Percentiles rank a stretch among this genome's conserved stretches.
Evolutionary conservation across 805 yeast genomes (phyloP).

Genomic region (Sugiyamaella chiloensis): DNA sequence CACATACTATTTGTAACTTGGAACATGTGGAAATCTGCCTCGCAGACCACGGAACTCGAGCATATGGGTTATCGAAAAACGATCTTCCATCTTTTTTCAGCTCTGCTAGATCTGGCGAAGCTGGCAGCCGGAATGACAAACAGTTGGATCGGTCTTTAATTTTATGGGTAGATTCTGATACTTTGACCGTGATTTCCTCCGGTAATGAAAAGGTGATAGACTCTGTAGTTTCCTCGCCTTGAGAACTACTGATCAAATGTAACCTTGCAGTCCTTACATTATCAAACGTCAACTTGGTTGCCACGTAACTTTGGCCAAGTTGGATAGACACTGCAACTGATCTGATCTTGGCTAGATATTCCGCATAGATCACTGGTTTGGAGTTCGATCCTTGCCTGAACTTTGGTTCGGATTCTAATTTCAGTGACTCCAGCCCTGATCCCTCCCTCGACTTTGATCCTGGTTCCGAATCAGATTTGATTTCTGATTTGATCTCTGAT

Average conservation of each 20-base stretch:
- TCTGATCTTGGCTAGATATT: conserved; percentile 24
- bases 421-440: no score
- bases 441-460: no score
- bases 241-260: background rate
- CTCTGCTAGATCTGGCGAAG: conserved; percentile 17
- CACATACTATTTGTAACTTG: conserved; percentile 4
- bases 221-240: background rate
- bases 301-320: conserved; percentile 11
- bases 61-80: conserved; percentile 9
- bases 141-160: conserved; percentile 8
- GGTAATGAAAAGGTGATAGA: conserved; percentile 14
- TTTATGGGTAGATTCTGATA: conserved; percentile 5
- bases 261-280: conserved; percentile 14
- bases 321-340: conserved; percentile 22
- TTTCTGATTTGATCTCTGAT: no score
- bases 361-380: conserved; percentile 21
- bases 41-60: conserved; percentile 22
- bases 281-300: conserved; percentile 16
- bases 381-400: no score
- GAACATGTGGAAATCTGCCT: background rate
- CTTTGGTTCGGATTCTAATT: no score
- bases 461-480: no score
- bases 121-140: conserved; percentile 22
- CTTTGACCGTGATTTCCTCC: conserved; percentile 17
- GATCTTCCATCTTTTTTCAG: background rate